A percentile compares a stretch with the other conserved stretches of the same genome.
Conservation (phyloP, 2,329 filamentous ascomycete species). For the Neonectria magnoliae region DNA sequence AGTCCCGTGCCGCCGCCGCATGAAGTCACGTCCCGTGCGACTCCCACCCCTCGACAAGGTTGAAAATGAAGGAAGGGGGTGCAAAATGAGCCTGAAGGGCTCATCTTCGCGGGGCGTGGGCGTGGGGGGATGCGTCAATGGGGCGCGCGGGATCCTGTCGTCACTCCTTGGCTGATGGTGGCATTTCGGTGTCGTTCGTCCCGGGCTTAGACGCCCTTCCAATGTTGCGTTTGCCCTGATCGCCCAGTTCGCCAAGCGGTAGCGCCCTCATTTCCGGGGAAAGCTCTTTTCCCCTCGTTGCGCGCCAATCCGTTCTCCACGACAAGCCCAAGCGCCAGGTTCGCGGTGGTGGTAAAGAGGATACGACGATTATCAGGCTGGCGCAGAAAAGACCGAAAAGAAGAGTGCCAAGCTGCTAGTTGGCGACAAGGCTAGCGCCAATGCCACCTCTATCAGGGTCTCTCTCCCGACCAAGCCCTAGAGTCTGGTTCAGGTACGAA, state of each 20-base stretch:
- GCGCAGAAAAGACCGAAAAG: neutral
- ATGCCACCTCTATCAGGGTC: constrained; percentile 8
- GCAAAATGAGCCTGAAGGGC: constrained; percentile 8
- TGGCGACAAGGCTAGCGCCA: constrained; percentile 23
- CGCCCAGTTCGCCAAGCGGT: neutral
- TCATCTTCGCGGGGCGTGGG: constrained; percentile 7
- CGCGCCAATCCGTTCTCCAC: constrained; percentile 5
- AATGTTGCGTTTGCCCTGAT: neutral
- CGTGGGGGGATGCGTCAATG: constrained; percentile 23
- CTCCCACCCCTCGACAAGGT: neutral
- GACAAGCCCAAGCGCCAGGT: constrained; percentile 20
- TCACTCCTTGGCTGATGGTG: constrained; percentile 30
- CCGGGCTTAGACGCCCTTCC: neutral
- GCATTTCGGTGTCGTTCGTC: constrained; percentile 20
- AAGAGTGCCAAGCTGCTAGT: neutral
- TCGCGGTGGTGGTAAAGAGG: neutral
- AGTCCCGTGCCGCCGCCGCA: constrained; percentile 8
- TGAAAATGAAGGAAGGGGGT: neutral
- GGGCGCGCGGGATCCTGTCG: constrained; percentile 6
- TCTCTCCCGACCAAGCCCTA: constrained; percentile 2
- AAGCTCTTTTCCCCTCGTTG: constrained; percentile 7
- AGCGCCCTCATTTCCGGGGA: constrained; percentile 21
- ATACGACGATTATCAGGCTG: constrained; percentile 1
- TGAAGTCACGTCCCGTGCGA: constrained; percentile 14
- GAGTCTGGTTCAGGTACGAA: constrained; percentile 4